Conservation (phyloP, 2,329 filamentous ascomycete species). For the Intubia oerlemansii region DNA sequence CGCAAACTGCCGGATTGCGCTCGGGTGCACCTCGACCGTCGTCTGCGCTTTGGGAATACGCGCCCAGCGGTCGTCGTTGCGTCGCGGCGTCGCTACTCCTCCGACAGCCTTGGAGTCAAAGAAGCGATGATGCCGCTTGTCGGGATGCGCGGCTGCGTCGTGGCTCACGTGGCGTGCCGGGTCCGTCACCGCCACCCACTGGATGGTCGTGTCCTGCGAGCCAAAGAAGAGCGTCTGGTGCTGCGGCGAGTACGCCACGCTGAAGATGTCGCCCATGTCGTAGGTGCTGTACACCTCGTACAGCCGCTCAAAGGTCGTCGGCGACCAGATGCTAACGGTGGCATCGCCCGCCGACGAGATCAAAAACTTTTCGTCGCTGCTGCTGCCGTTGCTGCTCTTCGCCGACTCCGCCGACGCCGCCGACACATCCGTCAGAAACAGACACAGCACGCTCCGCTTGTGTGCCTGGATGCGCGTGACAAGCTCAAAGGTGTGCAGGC, state of each 20-base stretch:
- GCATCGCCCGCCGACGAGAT: constrained; percentile 90
- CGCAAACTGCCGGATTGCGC: constrained; percentile 70
- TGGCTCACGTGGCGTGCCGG: constrained; percentile 35
- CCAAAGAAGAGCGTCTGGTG: constrained; percentile 75
- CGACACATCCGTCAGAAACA: constrained; percentile 42
- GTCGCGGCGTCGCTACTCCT: constrained; percentile 55
- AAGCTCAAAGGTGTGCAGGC: constrained; percentile 68
- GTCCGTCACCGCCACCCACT: constrained; percentile 67
- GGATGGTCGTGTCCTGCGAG: constrained; percentile 83
- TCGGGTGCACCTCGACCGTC: constrained; percentile 59
- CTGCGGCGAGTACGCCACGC: constrained; percentile 66
- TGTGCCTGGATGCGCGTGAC: constrained; percentile 67
- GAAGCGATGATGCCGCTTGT: constrained; percentile 64
- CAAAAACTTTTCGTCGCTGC: constrained; percentile 46
- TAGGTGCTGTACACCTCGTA: constrained; percentile 87
- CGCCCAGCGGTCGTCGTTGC: constrained; percentile 36
- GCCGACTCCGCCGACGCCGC: background rate
- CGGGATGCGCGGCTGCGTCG: constrained; percentile 48
- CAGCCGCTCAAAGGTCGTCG: constrained; percentile 49
- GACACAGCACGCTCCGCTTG: constrained; percentile 70
- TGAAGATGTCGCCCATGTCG: constrained; percentile 91
- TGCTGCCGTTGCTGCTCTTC: constrained; percentile 23
- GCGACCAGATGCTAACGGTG: constrained; percentile 85
- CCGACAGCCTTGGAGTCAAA: constrained; percentile 82
- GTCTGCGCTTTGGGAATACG: constrained; percentile 30